Evolutionary conservation across 306 rosid genomes (phyloP).

Genomic region (Begonia loranthoides): DNA sequence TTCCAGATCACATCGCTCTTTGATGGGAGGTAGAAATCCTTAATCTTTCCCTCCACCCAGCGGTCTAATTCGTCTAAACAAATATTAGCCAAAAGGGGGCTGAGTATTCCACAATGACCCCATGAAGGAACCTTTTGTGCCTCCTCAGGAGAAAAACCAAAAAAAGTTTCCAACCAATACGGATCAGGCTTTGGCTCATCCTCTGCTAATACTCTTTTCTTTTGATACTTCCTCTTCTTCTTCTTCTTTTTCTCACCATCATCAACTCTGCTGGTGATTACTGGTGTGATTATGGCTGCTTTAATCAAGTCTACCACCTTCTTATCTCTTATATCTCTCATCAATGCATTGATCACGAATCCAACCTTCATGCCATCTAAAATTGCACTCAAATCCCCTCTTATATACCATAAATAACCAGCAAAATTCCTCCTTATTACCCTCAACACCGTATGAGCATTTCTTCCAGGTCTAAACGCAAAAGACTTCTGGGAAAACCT

Average conservation of each 20-base stretch:
- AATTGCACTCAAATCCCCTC: conserved; percentile 68
- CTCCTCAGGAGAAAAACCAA: conserved; percentile 90
- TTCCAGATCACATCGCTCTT: conserved; percentile 98
- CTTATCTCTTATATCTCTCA: conserved; percentile 89
- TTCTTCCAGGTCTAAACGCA: conserved; percentile 81
- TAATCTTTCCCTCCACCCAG: conserved; percentile 89
- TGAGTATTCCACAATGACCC: conserved; percentile 90
- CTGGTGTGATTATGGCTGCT: conserved; percentile 59
- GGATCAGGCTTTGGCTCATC: conserved; percentile 98
- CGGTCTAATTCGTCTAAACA: conserved; percentile 81
- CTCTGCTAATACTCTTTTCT: conserved; percentile 83
- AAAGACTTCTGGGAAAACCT: conserved; percentile 50
- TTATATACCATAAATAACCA: conserved; percentile 80
- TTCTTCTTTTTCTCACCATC: conserved; percentile 55
- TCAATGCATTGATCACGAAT: conserved; percentile 56
- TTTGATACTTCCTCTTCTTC: conserved; percentile 77
- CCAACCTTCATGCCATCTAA: conserved; percentile 79
- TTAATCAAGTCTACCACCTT: conserved; percentile 65
- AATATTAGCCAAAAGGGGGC: conserved; percentile 71
- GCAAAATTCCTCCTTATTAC: conserved; percentile 74
- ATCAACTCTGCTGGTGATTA: conserved; percentile 35
- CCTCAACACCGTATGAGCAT: conserved; percentile 59
- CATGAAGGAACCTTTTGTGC: conserved; percentile 71
- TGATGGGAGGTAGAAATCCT: conserved; percentile 73
- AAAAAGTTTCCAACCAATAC: conserved; percentile 80